A percentile compares a stretch with the other conserved stretches of the same genome.
Evolutionary conservation across 768 basidiomycete species (phyloP).

Genomic region (Lactarius vividus): DNA sequence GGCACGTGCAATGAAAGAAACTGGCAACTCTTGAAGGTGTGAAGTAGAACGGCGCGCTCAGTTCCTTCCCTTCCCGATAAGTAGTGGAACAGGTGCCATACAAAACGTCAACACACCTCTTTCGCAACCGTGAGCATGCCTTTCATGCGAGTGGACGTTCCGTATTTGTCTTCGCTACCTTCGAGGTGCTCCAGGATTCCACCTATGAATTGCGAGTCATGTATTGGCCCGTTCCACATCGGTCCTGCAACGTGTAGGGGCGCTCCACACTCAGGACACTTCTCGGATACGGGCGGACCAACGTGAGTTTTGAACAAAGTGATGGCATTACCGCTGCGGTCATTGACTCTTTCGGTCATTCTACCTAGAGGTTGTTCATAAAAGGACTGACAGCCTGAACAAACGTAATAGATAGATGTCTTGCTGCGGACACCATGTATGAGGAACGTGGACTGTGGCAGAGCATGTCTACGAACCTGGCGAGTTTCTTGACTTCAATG

Average conservation of each 20-base stretch:
- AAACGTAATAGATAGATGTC: constrained; percentile 82
- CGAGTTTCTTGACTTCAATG: constrained; percentile 77
- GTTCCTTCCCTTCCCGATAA: constrained; percentile 52
- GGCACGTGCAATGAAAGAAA: constrained; percentile 77
- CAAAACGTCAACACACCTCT: constrained; percentile 51
- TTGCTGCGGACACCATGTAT: constrained; percentile 50
- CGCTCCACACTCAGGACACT: constrained; percentile 82
- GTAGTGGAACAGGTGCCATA: neutral
- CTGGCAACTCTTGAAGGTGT: constrained; percentile 78
- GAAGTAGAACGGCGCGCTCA: constrained; percentile 80
- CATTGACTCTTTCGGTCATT: constrained; percentile 58
- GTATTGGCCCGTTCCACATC: constrained; percentile 93
- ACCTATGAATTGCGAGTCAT: constrained; percentile 70
- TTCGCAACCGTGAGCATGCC: constrained; percentile 93
- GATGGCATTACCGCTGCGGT: constrained; percentile 55
- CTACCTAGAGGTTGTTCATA: constrained; percentile 85
- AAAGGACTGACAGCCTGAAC: constrained; percentile 76
- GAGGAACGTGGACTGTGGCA: neutral
- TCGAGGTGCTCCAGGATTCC: constrained; percentile 74
- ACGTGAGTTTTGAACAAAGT: constrained; percentile 66
- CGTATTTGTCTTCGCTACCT: constrained; percentile 59
- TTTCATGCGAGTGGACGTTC: constrained; percentile 81
- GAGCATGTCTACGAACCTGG: constrained; percentile 53
- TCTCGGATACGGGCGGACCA: constrained; percentile 62
- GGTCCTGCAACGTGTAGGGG: constrained; percentile 87